Evolutionary conservation across 1,284 basidiomycete species (phyloP).

Genomic region (Neotropicomus parvogracilis): DNA sequence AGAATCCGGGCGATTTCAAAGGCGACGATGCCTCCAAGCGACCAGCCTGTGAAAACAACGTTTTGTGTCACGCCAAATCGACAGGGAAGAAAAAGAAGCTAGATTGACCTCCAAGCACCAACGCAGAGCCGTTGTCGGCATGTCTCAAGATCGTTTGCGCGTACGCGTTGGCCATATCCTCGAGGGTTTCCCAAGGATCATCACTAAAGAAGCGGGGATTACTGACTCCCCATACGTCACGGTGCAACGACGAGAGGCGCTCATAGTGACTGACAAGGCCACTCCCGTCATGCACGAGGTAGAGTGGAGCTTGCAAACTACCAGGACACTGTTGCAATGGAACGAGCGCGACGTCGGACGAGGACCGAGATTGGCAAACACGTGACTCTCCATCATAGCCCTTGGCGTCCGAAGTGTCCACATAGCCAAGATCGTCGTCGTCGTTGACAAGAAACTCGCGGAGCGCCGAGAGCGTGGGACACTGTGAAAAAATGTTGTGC

Average conservation of each 20-base stretch:
- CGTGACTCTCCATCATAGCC: background rate
- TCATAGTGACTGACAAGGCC: slow-evolving; percentile 54
- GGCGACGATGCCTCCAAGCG: slow-evolving; percentile 69
- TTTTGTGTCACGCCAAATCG: background rate
- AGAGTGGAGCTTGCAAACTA: slow-evolving; percentile 40
- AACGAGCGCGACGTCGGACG: slow-evolving; percentile 1
- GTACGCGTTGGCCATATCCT: slow-evolving; percentile 55
- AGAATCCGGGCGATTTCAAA: slow-evolving; percentile 61
- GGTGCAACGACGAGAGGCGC: slow-evolving; percentile 44
- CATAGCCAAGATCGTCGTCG: background rate
- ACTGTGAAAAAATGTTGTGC: slow-evolving; percentile 35
- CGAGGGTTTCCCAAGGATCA: slow-evolving; percentile 44
- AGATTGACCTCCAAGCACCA: slow-evolving; percentile 58
- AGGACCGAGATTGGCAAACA: background rate
- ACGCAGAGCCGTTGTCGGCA: slow-evolving; percentile 25
- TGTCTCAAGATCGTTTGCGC: slow-evolving; percentile 36
- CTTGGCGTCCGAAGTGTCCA: background rate
- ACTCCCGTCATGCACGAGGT: slow-evolving; percentile 71
- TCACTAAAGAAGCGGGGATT: slow-evolving; percentile 51
- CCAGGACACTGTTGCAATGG: slow-evolving; percentile 36
- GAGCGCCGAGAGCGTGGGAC: slow-evolving; percentile 23
- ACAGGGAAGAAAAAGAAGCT: slow-evolving; percentile 1
- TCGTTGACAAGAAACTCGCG: slow-evolving; percentile 15
- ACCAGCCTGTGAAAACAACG: slow-evolving; percentile 53
- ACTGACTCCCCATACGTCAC: slow-evolving; percentile 56